phyloP scores from a whole-genome alignment of 306 rosid genomes.

The Vigna trinervia region DNA sequence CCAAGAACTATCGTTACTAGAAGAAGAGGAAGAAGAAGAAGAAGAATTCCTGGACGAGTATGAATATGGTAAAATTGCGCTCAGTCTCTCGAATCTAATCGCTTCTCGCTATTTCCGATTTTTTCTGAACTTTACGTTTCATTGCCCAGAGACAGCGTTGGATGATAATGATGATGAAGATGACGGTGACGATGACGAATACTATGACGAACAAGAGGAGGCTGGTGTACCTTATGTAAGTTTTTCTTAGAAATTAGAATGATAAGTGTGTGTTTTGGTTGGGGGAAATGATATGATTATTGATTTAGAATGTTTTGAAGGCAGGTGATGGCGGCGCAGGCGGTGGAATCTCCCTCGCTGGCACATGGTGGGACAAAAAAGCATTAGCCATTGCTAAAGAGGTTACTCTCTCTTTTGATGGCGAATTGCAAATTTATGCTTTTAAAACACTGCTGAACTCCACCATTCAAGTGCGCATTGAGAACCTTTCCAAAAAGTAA shows the following conservation, averaged over 20 bases:
- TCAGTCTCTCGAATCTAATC: conserved; percentile 5
- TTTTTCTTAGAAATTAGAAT: neutral
- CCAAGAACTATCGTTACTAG: conserved; percentile 58
- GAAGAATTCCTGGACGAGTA: conserved; percentile 28
- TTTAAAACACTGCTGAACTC: conserved; percentile 71
- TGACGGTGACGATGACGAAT: neutral
- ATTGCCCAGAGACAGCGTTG: conserved; percentile 48
- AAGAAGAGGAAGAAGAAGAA: conserved; percentile 49
- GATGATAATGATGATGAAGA: conserved; percentile 43
- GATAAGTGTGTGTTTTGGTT: neutral
- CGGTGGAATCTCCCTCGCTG: conserved; percentile 88
- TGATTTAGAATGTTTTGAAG: conserved; percentile 51
- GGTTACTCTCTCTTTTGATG: conserved; percentile 69
- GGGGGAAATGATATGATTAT: neutral
- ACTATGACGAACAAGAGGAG: conserved; percentile 31
- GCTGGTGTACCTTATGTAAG: conserved; percentile 70
- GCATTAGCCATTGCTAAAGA: conserved; percentile 82
- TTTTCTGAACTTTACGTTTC: conserved; percentile 21
- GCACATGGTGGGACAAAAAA: conserved; percentile 92
- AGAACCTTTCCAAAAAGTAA: conserved; percentile 82
- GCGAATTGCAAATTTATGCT: conserved; percentile 81
- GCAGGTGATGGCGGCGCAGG: conserved; percentile 93
- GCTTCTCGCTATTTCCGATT: neutral
- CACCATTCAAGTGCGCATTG: conserved; percentile 81
- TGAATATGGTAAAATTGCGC: conserved; percentile 41